A percentile compares a stretch with the other conserved stretches of the same genome.
These are phyloP conservation scores for Lachnum nothofagi DNA, from an alignment of 2,329 filamentous ascomycete genomes.

Conservation along the genomic window DNA sequence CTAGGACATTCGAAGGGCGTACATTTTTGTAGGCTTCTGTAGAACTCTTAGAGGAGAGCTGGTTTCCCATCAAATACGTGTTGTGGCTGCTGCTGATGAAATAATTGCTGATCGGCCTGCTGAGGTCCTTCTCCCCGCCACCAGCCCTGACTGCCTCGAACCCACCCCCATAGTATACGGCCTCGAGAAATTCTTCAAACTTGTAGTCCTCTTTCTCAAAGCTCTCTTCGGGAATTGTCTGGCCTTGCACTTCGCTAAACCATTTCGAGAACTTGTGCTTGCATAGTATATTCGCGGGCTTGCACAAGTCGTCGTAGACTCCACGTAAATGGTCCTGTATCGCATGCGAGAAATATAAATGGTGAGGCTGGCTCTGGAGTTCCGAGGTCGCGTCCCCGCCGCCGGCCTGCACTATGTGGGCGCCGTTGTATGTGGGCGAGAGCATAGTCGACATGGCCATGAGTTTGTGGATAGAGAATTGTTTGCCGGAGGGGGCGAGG, in stretches of 20 bases:
- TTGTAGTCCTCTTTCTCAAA: conserved; percentile 29
- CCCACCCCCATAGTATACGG: conserved; percentile 26
- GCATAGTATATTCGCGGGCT: conserved; percentile 32
- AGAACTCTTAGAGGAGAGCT: conserved; percentile 69
- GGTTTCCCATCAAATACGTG: conserved; percentile 84
- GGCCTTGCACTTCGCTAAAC: conserved; percentile 44
- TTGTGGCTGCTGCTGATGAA: conserved; percentile 95
- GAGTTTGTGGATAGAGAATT: conserved; percentile 33
- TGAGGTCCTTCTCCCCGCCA: conserved; percentile 26
- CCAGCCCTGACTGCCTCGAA: conserved; percentile 26
- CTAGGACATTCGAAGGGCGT: conserved; percentile 31
- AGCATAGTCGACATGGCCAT: conserved; percentile 33
- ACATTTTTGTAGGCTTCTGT: conserved; percentile 74
- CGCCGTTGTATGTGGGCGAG: conserved; percentile 24
- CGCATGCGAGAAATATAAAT: conserved; percentile 42
- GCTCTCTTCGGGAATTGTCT: conserved; percentile 14
- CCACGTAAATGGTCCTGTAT: conserved; percentile 45
- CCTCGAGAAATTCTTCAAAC: conserved; percentile 31
- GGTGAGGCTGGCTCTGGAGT: conserved; percentile 18
- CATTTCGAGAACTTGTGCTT: conserved; percentile 44
- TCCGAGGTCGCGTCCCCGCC: conserved; percentile 25
- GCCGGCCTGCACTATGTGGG: conserved; percentile 22
- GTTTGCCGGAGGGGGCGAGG: conserved; percentile 26
- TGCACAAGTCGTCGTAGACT: conserved; percentile 44
- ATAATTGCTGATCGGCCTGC: conserved; percentile 56